These are phyloP conservation scores for Trypethelium eluteriae DNA, from an alignment of 495 filamentous ascomycete species.

Conservation along the genomic window DNA sequence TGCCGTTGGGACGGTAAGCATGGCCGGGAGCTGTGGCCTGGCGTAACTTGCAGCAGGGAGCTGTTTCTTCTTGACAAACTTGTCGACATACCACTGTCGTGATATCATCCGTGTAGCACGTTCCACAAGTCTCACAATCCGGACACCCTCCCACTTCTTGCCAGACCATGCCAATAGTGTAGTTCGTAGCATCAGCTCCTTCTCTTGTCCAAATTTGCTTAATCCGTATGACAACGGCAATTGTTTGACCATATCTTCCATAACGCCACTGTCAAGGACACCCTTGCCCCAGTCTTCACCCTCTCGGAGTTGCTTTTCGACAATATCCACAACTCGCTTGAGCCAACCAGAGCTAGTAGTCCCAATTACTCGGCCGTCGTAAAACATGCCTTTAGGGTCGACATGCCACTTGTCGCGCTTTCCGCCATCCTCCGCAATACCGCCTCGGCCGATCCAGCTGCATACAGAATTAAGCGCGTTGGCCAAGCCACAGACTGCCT, in stretches of 20 bases:
- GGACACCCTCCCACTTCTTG: slow-evolving; percentile 78
- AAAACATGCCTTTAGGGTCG: slow-evolving; percentile 73
- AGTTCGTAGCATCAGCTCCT: slow-evolving; percentile 36
- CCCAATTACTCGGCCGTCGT: slow-evolving; percentile 57
- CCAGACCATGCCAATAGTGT: slow-evolving; percentile 64
- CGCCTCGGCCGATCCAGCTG: slow-evolving; percentile 86
- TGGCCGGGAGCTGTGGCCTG: slow-evolving; percentile 66
- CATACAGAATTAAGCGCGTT: slow-evolving; percentile 97
- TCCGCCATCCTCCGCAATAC: slow-evolving; percentile 62
- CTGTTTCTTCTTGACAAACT: slow-evolving; percentile 55
- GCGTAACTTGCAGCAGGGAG: slow-evolving; percentile 55
- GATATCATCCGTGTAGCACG: slow-evolving; percentile 67
- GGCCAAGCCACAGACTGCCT: slow-evolving; percentile 91
- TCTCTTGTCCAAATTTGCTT: slow-evolving; percentile 35
- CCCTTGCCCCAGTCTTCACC: slow-evolving; percentile 83
- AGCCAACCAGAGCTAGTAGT: slow-evolving; percentile 71
- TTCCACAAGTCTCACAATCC: slow-evolving; percentile 78
- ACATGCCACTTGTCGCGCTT: slow-evolving; percentile 91
- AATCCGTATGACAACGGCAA: slow-evolving; percentile 34
- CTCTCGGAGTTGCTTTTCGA: slow-evolving; percentile 81
- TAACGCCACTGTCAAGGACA: slow-evolving; percentile 49
- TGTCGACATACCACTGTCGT: slow-evolving; percentile 85
- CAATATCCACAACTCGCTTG: slow-evolving; percentile 89
- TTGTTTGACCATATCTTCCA: slow-evolving; percentile 47
- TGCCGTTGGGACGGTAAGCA: slow-evolving; percentile 74